A percentile compares a stretch with the other conserved stretches of the same genome.
These are phyloP conservation scores for Nitzschia sp. DNA, from an alignment of 108 stramenopile genomes.

Conservation along the genomic window DNA sequence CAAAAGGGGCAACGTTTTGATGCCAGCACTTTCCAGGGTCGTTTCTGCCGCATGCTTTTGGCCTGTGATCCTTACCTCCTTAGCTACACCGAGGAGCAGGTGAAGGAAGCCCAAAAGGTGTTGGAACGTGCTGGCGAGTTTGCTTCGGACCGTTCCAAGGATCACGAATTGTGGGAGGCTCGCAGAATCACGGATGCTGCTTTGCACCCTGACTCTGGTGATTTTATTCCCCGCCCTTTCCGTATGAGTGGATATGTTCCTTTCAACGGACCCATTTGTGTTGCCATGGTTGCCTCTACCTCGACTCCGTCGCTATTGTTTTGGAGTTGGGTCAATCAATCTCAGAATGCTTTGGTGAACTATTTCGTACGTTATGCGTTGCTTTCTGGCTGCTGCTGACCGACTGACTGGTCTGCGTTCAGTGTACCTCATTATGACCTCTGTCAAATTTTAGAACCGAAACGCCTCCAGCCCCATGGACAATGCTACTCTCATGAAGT, in stretches of 20 bases:
- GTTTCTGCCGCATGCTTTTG: slow-evolving; percentile 68
- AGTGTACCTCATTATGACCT: slow-evolving; percentile 6
- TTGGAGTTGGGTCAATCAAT: slow-evolving; percentile 88
- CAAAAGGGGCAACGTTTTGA: slow-evolving; percentile 47
- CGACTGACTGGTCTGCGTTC: background rate
- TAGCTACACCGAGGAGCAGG: slow-evolving; percentile 50
- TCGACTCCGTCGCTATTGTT: slow-evolving; percentile 63
- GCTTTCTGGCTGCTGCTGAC: background rate
- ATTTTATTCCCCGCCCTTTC: slow-evolving; percentile 79
- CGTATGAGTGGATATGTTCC: slow-evolving; percentile 87
- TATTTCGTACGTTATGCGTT: slow-evolving; percentile 46
- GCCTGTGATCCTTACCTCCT: slow-evolving; percentile 73
- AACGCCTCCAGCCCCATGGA: slow-evolving; percentile 83
- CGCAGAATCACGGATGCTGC: slow-evolving; percentile 61
- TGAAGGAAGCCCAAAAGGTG: slow-evolving; percentile 39
- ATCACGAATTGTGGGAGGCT: slow-evolving; percentile 51
- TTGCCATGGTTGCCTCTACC: slow-evolving; percentile 64
- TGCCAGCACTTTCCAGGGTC: slow-evolving; percentile 56
- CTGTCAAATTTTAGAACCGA: slow-evolving; percentile 45
- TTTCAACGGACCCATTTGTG: slow-evolving; percentile 80
- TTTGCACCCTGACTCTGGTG: slow-evolving; percentile 91
- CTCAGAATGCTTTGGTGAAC: slow-evolving; percentile 86
- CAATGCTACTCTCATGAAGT: slow-evolving; percentile 74
- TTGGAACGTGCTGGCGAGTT: slow-evolving; percentile 36
- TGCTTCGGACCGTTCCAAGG: slow-evolving; percentile 22